Base-by-base conservation (phyloP, 805 yeast species). In the Candida sakaeoensis region DNA sequence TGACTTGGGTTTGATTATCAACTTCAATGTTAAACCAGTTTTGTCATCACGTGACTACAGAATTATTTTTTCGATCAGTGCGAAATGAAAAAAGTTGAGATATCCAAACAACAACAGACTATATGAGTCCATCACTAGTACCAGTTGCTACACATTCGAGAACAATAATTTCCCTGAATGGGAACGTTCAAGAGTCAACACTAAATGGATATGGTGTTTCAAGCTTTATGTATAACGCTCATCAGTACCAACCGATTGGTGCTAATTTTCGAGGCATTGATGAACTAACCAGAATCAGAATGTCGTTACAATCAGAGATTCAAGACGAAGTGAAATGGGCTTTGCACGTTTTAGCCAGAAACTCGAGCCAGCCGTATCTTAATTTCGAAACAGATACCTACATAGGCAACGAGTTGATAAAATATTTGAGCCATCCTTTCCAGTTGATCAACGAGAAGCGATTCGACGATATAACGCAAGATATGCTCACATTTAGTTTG, bases 321-420 rank as follows among this genome's bases (percentile, higher is more conserved):
- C 75, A 70, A 13, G 71, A 74, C 23, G 96, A 88, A 55, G 71
- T 82, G 17, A 79, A 77, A 50, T 85, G 89, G 80, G 82, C 91
- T 3, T 60, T 86, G 41, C 70, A 74, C 34, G 75, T 80, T 4
- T 63, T 74, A 43, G 63, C 74, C 8, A 64, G 68, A 37, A 53
- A 81, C 41, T 68, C 79, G 21, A 71, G 71, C 36, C 68, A 70
- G 19, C 76, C 82, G 4, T 58, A 67, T 50, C 63, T 79, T 23
- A 65, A 65, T 39, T 63, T 80, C 47, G 71, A 72, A 46, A 60
- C 61, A 35, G 57, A 66, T 43, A 63, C 68, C 10, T 59, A 61
- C 40, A 53, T 75, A 28, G 75, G 72, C n/a, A 49, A 58, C n/a
- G 68, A 70, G 44, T 51, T 63, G 36, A 61, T 66, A 36, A 54